Evolutionary conservation across 176 grass and related monocot genomes (phyloP), one percentile per base, ranked within the genome.

Genomic region (Juncus effusus): DNA sequence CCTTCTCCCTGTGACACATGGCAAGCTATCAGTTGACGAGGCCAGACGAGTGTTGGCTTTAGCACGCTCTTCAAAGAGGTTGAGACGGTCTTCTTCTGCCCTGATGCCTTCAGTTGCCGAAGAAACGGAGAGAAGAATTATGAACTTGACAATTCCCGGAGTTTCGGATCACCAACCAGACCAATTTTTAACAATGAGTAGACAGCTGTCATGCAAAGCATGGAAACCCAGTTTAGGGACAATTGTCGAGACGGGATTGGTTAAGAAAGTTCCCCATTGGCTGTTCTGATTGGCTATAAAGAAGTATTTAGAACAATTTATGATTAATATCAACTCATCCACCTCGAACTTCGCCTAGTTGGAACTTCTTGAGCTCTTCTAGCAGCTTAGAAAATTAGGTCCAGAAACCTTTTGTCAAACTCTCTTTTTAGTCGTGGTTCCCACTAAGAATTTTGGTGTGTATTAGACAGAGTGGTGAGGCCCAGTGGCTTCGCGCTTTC

Each of bases 201-300:
- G 88, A 77, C 82, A 99, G 77, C 59, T 89, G 57, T 97, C 93
- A 5, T 69, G 67, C 75, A 84, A 75, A 64, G 88, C 85, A 10
- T 97, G 93, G 93, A 92, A 91, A 70, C 93, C 93, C n/a, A 89
- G 74, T 79, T 65, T 97, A 10, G 59, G 70, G 10, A 97, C 93
- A 37, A 97, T 97, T 51, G 82, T 86, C 40, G 93, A 97, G 85
- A 84, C 69, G 35, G 77, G 60, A 0, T 59, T 75, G 9, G 54
- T 58, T 37, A 84, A 77, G 85, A 97, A 92, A 85, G 65, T 69
- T 54, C 40, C 93, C 6, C 93, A 97, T 69, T 97, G 93, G 94
- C 78, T 93, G 5, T 76, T 86, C 84, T 91, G 75, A 85, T 13
- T 28, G 19, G 19, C 0, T 0, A 28, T 28, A 28, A 28, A 28